Evolutionary conservation across 345 rosid genomes (phyloP).

Genomic region (Arabis alpina): DNA sequence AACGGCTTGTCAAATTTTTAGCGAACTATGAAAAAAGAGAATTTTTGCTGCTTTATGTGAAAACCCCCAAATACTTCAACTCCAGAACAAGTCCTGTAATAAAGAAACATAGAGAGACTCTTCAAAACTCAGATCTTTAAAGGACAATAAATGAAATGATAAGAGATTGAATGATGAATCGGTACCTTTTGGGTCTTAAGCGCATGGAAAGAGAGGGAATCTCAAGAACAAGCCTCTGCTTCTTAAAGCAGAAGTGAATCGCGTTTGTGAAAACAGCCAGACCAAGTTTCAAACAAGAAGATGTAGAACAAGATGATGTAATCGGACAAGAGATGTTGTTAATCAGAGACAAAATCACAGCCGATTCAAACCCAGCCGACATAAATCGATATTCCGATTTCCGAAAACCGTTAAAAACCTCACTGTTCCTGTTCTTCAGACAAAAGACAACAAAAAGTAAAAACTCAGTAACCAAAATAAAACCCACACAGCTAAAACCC

Average conservation of each 20-base stretch:
- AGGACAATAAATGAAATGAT: not conserved
- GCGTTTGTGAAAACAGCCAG: slow-evolving; percentile 33
- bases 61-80: slow-evolving; percentile 74
- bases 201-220: slow-evolving; percentile 83
- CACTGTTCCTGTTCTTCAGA: slow-evolving; percentile 38
- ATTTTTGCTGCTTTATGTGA: slow-evolving; percentile 67
- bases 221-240: slow-evolving; percentile 63
- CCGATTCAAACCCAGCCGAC: slow-evolving; percentile 83
- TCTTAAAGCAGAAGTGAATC: slow-evolving; percentile 65
- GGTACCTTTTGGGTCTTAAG: slow-evolving; percentile 79
- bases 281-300: slow-evolving; percentile 10
- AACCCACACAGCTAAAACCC: slow-evolving; percentile 45
- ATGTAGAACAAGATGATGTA: slow-evolving; percentile 14
- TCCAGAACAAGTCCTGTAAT: slow-evolving; percentile 83
- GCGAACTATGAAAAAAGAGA: slow-evolving; percentile 56
- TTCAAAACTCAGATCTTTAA: slow-evolving; percentile 32
- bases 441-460: slow-evolving; percentile 23
- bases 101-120: not conserved
- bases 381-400: slow-evolving; percentile 52
- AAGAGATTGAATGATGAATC: not conserved
- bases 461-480: slow-evolving; percentile 14
- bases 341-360: slow-evolving; percentile 71
- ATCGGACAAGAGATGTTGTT: slow-evolving; percentile 51
- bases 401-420: slow-evolving; percentile 3
- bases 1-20: slow-evolving; percentile 55